Evolutionary conservation across 768 basidiomycete species (phyloP), one percentile per base, ranked within the genome.

Genomic region (Suillus fuscotomentosus): DNA sequence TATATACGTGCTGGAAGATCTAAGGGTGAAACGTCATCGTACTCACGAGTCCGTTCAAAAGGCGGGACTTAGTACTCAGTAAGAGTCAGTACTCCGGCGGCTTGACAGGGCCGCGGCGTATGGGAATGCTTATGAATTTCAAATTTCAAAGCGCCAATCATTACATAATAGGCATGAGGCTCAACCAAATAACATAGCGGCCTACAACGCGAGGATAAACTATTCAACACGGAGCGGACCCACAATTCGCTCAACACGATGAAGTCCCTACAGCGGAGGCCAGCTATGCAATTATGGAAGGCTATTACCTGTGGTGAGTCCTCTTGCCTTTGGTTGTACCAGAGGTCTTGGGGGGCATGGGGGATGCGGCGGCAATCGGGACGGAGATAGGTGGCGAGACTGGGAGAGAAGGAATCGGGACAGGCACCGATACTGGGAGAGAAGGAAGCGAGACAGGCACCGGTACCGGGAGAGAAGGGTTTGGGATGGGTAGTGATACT

Each of bases 171-270:
- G 38, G 38, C 38, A 57, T 20, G 5, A 54, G 2, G 15, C 22
- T 41, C 22, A 39, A 39, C 56, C 15, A 57, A 24, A 24, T 24
- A 39, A 20, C 56, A 57, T 39, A 57, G 15, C 56, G 56, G 56
- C 15, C 38, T 41, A 39, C 56, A 24, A 57, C 56, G 22, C 56
- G 56, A 41, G 56, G 56, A n/a, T 57, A 57, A 57, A 57, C 53
- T 24, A 41, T 57, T 39, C 56, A 24, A 57, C 38, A 39, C 9
- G 36, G 56, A 57, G 56, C 56, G 22, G 38, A 24, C 56, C 38
- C 56, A 57, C 38, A 38, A 57, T 39, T 15, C 56, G 9, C 36
- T 57, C 56, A 57, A 57, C 56, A 20, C 2, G 38, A 39, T 22
- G 15, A 41, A 39, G 53, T 54, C 53, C 31, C 53, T 54, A 34